phyloP scores from a whole-genome alignment of 306 rosid genomes.

The Inga oerstediana region DNA sequence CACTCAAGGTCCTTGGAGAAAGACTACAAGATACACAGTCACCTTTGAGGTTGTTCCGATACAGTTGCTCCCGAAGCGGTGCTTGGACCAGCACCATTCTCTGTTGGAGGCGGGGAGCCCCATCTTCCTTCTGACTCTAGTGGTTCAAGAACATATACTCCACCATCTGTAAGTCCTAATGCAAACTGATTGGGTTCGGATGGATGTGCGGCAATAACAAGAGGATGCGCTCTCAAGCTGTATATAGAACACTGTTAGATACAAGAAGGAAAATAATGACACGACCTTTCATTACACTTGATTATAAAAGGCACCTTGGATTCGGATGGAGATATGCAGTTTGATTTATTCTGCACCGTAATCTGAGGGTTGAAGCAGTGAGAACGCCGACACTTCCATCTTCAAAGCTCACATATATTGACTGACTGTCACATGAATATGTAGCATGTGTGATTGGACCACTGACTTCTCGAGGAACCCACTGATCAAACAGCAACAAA shows the following conservation, averaged over 20 bases:
- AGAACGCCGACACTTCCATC: slow-evolving; percentile 92
- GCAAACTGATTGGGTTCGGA: slow-evolving; percentile 94
- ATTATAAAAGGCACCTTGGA: slow-evolving; percentile 66
- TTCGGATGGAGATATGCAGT: slow-evolving; percentile 81
- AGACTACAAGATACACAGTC: slow-evolving; percentile 42
- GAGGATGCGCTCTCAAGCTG: slow-evolving; percentile 83
- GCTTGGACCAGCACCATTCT: slow-evolving; percentile 95
- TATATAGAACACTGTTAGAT: slow-evolving; percentile 18
- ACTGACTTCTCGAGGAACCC: slow-evolving; percentile 72
- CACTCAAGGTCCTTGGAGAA: slow-evolving; percentile 40
- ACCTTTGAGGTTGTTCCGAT: slow-evolving; percentile 87
- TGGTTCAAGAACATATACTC: slow-evolving; percentile 91
- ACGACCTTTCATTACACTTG: slow-evolving; percentile 21
- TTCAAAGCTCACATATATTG: slow-evolving; percentile 88
- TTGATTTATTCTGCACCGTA: slow-evolving; percentile 86
- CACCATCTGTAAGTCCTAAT: slow-evolving; percentile 90
- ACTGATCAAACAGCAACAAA: slow-evolving; percentile 50
- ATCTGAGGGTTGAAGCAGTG: slow-evolving; percentile 75
- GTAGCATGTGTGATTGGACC: slow-evolving; percentile 97
- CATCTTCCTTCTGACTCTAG: slow-evolving; percentile 92
- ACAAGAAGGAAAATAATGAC: slow-evolving; percentile 5
- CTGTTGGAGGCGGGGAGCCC: slow-evolving; percentile 90
- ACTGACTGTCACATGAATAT: slow-evolving; percentile 90
- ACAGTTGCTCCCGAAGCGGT: slow-evolving; percentile 59
- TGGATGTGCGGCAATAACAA: slow-evolving; percentile 96